A percentile compares a stretch with the other conserved stretches of the same genome.
phyloP scores from a whole-genome alignment of 2,329 filamentous ascomycete species.

The Coniochaeta sp. region DNA sequence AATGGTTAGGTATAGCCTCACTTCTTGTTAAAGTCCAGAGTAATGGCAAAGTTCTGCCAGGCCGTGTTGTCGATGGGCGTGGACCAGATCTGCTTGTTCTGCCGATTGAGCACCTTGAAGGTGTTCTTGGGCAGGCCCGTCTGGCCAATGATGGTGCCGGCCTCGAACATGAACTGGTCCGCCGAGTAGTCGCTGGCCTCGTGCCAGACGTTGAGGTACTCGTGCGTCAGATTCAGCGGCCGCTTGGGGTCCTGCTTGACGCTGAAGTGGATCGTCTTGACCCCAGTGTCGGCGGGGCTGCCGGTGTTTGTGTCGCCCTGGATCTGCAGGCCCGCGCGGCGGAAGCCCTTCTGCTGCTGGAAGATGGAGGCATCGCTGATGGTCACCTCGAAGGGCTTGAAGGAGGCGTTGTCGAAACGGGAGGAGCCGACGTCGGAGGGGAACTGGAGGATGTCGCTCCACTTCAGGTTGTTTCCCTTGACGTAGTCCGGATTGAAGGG shows the following conservation, averaged over 20 bases:
- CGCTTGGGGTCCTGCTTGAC: slow-evolving; percentile 22
- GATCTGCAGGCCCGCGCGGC: slow-evolving; percentile 36
- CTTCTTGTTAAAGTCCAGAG: slow-evolving; percentile 48
- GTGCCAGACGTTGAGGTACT: slow-evolving; percentile 30
- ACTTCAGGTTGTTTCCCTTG: slow-evolving; percentile 25
- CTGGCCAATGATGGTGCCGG: slow-evolving; percentile 26
- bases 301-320: slow-evolving; percentile 30
- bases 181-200: slow-evolving; percentile 27
- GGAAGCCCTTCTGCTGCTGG: slow-evolving; percentile 36
- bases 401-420: slow-evolving; percentile 30
- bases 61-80: slow-evolving; percentile 32
- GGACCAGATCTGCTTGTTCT: slow-evolving; percentile 30
- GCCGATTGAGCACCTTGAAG: slow-evolving; percentile 32
- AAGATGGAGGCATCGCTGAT: slow-evolving; percentile 36
- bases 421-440: slow-evolving; percentile 13
- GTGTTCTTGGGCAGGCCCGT: slow-evolving; percentile 25
- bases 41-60: slow-evolving; percentile 57
- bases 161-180: slow-evolving; percentile 30
- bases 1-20: slow-evolving; percentile 23
- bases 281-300: slow-evolving; percentile 24
- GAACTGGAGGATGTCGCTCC: slow-evolving; percentile 28
- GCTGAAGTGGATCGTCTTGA: slow-evolving; percentile 29
- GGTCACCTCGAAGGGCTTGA: slow-evolving; percentile 34
- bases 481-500: slow-evolving; percentile 28
- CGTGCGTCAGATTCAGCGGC: slow-evolving; percentile 27